Percentiles rank a stretch among this genome's conserved stretches.
Conservation (phyloP, 2,329 filamentous ascomycete genomes). For the Xylaria sp. region DNA sequence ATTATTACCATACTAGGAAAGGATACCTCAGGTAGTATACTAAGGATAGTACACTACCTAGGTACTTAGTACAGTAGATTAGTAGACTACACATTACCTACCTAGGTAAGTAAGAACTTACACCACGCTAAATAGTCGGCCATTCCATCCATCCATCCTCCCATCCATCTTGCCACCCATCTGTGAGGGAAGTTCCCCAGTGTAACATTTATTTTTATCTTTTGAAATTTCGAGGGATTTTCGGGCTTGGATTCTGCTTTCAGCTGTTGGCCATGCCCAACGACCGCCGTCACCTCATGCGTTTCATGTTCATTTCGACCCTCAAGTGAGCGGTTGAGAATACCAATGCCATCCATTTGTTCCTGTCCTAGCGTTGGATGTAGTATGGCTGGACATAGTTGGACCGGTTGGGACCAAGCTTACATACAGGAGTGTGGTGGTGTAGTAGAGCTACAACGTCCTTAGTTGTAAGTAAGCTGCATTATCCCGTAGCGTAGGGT, state of each 20-base stretch:
- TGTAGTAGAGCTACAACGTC: slow-evolving; percentile 7
- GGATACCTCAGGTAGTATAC: no score
- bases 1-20: neutral
- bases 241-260: slow-evolving; percentile 20
- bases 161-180: no score
- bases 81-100: slow-evolving; percentile 4
- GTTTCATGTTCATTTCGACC: slow-evolving; percentile 38
- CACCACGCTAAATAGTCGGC: neutral
- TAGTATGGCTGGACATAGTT: neutral
- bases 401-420: neutral
- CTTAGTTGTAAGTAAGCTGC: slow-evolving; percentile 1
- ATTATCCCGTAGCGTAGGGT: neutral
- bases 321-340: slow-evolving; percentile 19
- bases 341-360: slow-evolving; percentile 10
- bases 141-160: no score
- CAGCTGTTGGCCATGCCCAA: slow-evolving; percentile 37
- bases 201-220: slow-evolving; percentile 40
- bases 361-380: neutral
- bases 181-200: slow-evolving; percentile 22
- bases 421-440: neutral
- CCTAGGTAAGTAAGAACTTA: slow-evolving; percentile 4
- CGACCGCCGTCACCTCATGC: slow-evolving; percentile 32
- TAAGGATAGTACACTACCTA: neutral
- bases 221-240: slow-evolving; percentile 37
- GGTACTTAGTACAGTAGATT: no score